Percentiles rank a stretch among this genome's conserved stretches.
Evolutionary conservation across 2,329 filamentous ascomycete genomes (phyloP).

Genomic region (Uncinocarpus reesii): DNA sequence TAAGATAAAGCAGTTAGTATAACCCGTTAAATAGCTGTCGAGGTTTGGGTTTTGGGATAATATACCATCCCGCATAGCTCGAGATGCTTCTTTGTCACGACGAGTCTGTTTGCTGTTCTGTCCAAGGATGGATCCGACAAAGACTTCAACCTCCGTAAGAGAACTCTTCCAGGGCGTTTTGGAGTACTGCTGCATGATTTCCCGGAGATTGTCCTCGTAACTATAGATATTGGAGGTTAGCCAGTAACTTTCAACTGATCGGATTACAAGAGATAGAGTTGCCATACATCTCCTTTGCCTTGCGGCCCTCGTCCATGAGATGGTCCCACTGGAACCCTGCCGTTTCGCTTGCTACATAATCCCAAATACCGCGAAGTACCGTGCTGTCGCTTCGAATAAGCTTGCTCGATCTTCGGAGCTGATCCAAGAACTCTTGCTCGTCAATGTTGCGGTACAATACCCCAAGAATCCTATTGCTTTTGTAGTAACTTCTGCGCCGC

Average conservation of each 20-base stretch:
- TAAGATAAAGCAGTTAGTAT: background rate
- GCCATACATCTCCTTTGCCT: constrained; percentile 20
- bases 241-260: background rate
- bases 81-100: constrained; percentile 20
- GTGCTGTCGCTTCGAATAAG: background rate
- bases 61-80: constrained; percentile 20
- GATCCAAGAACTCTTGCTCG: constrained; percentile 54
- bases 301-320: constrained; percentile 14
- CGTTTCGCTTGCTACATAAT: constrained; percentile 19
- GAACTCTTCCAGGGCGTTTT: constrained; percentile 19
- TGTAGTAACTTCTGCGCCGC: constrained; percentile 49
- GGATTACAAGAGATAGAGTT: background rate
- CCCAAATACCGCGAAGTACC: constrained; percentile 22
- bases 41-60: background rate
- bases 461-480: constrained; percentile 58
- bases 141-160: constrained; percentile 18
- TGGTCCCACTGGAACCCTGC: constrained; percentile 22
- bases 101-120: constrained; percentile 19
- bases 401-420: constrained; percentile 35
- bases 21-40: too few relatives aligned
- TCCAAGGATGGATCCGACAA: constrained; percentile 18
- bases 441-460: constrained; percentile 62
- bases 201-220: constrained; percentile 17
- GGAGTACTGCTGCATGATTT: constrained; percentile 20
- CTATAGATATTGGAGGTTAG: constrained; percentile 1